phyloP scores from a whole-genome alignment of 1,139 yeast genomes.

The Groenewaldozyma sp. region DNA sequence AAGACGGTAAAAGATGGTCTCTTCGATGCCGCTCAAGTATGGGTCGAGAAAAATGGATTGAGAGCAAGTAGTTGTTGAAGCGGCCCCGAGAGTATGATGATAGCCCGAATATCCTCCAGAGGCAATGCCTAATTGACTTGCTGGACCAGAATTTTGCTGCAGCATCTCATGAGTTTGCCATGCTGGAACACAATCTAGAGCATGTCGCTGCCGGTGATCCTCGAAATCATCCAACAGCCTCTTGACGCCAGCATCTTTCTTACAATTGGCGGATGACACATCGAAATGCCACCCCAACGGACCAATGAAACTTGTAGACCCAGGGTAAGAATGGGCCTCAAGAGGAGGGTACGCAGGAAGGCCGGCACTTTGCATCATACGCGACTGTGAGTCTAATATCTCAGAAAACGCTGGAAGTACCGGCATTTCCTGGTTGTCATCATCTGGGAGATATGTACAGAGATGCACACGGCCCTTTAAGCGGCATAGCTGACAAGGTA shows the following conservation, averaged over 20 bases:
- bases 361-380: too few relatives aligned
- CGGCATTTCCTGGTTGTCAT: not conserved
- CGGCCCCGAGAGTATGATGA: not conserved
- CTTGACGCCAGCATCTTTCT: conserved; percentile 11
- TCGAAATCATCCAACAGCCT: conserved; percentile 10
- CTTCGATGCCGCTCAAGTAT: conserved; percentile 11
- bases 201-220: conserved; percentile 8
- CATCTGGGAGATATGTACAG: conserved; percentile 7
- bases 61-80: not conserved
- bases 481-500: conserved; percentile 11
- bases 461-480: conserved; percentile 6
- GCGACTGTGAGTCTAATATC: conserved; percentile 1
- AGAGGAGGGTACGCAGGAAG: conserved; percentile 1
- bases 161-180: conserved; percentile 11
- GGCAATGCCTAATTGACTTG: not conserved
- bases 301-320: conserved; percentile 9
- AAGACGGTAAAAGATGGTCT: conserved; percentile 7
- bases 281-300: conserved; percentile 12
- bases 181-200: conserved; percentile 11
- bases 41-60: conserved; percentile 7
- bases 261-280: conserved; percentile 7
- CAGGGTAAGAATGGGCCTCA: not conserved
- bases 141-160: not conserved
- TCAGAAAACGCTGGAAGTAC: conserved; percentile 2
- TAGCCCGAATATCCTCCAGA: not conserved